These are phyloP conservation scores for Solanum chacoense DNA, from an alignment of 305 asterid species.

Conservation along the genomic window DNA sequence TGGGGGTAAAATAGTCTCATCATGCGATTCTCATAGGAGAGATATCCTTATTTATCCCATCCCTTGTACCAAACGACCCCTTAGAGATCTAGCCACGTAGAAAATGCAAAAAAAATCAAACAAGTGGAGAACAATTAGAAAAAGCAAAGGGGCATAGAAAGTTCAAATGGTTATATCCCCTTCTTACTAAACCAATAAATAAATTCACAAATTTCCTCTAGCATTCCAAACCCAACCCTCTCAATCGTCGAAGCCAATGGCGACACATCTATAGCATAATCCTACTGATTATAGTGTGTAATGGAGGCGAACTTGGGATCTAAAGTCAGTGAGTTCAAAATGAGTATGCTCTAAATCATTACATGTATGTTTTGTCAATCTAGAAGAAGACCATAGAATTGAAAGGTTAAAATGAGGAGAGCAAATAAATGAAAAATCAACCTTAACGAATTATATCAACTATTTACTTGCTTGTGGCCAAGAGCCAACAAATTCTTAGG, in stretches of 20 bases:
- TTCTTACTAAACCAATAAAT: neutral
- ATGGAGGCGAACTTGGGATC: neutral
- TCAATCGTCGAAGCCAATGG: neutral
- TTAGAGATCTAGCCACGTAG: no score
- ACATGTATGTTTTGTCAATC: neutral
- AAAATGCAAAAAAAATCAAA: neutral
- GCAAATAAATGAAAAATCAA: conserved; percentile 4
- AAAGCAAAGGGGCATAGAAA: neutral
- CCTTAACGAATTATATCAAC: conserved; percentile 14
- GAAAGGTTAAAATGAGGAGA: neutral
- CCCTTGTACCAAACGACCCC: neutral
- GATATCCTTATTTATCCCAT: neutral
- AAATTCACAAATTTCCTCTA: neutral
- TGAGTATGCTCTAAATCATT: neutral
- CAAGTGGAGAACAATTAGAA: neutral
- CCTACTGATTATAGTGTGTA: neutral
- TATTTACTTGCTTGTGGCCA: conserved; percentile 16
- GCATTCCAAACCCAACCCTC: neutral
- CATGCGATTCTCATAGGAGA: neutral
- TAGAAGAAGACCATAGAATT: neutral
- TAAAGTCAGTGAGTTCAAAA: neutral
- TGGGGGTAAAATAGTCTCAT: neutral
- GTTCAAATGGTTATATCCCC: neutral
- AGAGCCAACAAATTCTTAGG: conserved; percentile 10
- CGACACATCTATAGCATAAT: neutral